Evolutionary conservation across 2,329 filamentous ascomycete genomes (phyloP), one percentile per base, ranked within the genome.

Genomic region (Epichloe baconii): DNA sequence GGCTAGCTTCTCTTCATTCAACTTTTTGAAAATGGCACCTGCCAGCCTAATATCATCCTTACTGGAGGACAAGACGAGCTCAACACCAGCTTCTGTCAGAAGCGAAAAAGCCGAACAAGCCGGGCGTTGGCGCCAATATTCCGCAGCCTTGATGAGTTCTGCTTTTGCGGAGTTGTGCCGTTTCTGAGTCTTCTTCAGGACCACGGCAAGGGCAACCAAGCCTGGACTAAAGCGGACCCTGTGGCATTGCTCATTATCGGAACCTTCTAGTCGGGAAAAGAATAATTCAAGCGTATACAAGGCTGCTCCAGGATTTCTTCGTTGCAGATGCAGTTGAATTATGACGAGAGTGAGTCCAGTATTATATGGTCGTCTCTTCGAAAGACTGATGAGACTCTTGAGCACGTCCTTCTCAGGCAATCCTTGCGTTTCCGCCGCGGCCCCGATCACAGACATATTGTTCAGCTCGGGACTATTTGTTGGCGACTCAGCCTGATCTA

Each of bases 191-290:
- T 80, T 80, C 67, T 95, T 93, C 0, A 98, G 74, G 2, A 86
- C 82, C 10, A 95, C 83, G 3, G 86, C 74, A 2, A 91, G 74
- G 0, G 87, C 88, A 31, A 97, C 78, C 1, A 98, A 73, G 2
- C 91, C 91, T 0, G 93, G 91, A 26, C 88, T 83, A 65, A 84
- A 93, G 11, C 90, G 83, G 26, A 85, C 79, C 58, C 89, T 82
- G 52, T 80, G 73, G 52, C 83, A 75, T 15, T 77, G 72, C 2
- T 75, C 62, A 0, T 72, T 70, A 5, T 65, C 73, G 3, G 79
- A 80, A 46, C 79, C 68, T 59, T 91, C 86, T 1, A 95, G 74
- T 10, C 78, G 78, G 55, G 77, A 77, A 51, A 95, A 77, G 62
- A 93, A 90, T 1, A 77, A 71, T 62, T 95, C 85, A 2, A 96